Evolutionary conservation across 225 moss, liverwort and hornwort genomes (phyloP), one percentile per base, ranked within the genome.

Genomic region (Sphagnum contortum): DNA sequence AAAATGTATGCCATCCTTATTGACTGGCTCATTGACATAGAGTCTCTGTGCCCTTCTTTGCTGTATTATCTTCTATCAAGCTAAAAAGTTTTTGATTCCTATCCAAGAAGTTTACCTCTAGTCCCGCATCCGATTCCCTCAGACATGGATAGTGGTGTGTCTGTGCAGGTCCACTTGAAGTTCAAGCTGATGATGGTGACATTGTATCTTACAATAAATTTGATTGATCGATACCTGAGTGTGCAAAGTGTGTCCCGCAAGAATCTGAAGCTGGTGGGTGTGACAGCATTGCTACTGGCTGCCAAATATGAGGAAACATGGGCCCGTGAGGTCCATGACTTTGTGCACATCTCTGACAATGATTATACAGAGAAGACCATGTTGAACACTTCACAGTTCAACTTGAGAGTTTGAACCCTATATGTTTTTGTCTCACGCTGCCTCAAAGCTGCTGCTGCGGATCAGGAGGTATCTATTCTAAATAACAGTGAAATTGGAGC

Each of bases 21-120:
- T 2, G 96, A 98, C 12, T 98, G 96, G 96, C 79, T 98, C 5
- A 98, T 98, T 14, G 96, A 96, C 87, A 83, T n/a, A n/a, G n/a
- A n/a, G n/a, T n/a, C n/a, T n/a, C n/a, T n/a, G n/a, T n/a, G n/a
- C n/a, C n/a, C n/a, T n/a, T n/a, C n/a, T n/a, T n/a, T n/a, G n/a
- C n/a, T n/a, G n/a, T n/a, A n/a, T n/a, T n/a, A n/a, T n/a, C n/a
- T n/a, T n/a, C n/a, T n/a, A n/a, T n/a, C n/a, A n/a, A n/a, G n/a
- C n/a, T n/a, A n/a, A n/a, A n/a, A n/a, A n/a, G n/a, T n/a, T n/a
- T n/a, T n/a, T n/a, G n/a, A n/a, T n/a, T n/a, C n/a, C n/a, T n/a
- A n/a, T n/a, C n/a, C n/a, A n/a, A n/a, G n/a, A n/a, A n/a, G n/a
- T n/a, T n/a, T n/a, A n/a, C n/a, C n/a, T n/a, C n/a, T n/a, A n/a